Base-by-base conservation (phyloP, 2,329 filamentous ascomycete genomes). In the Juglanconis oblonga region DNA sequence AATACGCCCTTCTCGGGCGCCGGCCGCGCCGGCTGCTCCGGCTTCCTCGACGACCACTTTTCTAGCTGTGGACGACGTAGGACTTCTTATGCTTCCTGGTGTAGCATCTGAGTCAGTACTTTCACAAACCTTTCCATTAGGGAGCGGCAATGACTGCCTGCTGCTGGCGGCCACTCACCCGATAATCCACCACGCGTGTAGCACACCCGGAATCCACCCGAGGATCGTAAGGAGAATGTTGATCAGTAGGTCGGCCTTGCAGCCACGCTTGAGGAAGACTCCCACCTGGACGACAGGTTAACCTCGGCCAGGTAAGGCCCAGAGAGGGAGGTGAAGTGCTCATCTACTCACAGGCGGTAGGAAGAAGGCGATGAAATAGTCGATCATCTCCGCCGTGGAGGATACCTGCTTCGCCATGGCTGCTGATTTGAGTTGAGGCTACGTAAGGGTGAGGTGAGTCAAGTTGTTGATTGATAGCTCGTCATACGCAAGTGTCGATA, bases 161-260 rank as follows among this genome's bases (percentile, higher is more conserved):
- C 24, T 24, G 24, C 24, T 24, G 24, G 24, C 24, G 24, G 24
- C 24, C 1, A 29, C 48, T 40, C 47, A 61, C 61, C 61, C 56
- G 42, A 63, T 63, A 8, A 63, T 57, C 61, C 61, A 63, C 61
- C 61, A 63, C n/a, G 61, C 61, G 40, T 63, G 61, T 11, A 63
- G 17, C 31, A 63, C 47, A 14, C 61, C 61, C 1, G 61, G 61
- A 36, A 63, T 51, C 61, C 61, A 63, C 3, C 61, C 61, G 10
- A 63, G 24, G 6, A 63, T 63, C 29, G 61, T 63, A 29, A 63
- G 58, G 29, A 53, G 9, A 35, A 63, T 61, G 54, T 63, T 63
- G 58, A 63, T 60, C 9, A 60, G 32, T 2, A 63, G 17, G 52
- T 63, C 61, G 6, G 47, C 55, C 7, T 52, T 50, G 42, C 54